A percentile compares a stretch with the other conserved stretches of the same genome.
Evolutionary conservation across 2,329 filamentous ascomycete species (phyloP).

Genomic region (Penicillium nordicum): DNA sequence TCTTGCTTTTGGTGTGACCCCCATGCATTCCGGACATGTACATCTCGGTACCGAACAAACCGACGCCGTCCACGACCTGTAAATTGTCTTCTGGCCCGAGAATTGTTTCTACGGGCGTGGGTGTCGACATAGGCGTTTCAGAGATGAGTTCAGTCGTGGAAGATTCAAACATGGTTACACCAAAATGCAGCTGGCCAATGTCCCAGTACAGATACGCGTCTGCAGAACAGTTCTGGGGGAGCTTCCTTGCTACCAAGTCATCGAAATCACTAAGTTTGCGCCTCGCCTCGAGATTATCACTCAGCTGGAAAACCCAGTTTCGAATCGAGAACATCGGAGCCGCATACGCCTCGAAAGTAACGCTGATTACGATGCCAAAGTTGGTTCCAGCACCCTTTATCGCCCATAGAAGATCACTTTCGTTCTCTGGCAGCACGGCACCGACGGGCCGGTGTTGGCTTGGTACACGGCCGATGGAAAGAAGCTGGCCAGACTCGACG

Average conservation of each 20-base stretch:
- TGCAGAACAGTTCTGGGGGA: slow-evolving; percentile 47
- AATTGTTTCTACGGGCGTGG: slow-evolving; percentile 9
- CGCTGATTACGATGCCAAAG: slow-evolving; percentile 56
- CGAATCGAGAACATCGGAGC: slow-evolving; percentile 43
- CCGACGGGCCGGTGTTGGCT: slow-evolving; percentile 40
- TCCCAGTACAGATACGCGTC: slow-evolving; percentile 58
- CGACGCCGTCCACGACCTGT: slow-evolving; percentile 47
- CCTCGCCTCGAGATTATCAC: slow-evolving; percentile 31
- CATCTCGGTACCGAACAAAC: slow-evolving; percentile 58
- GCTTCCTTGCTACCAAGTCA: slow-evolving; percentile 31
- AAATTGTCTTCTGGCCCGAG: slow-evolving; percentile 35
- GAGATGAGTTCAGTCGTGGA: slow-evolving; percentile 20
- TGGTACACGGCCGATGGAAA: slow-evolving; percentile 53
- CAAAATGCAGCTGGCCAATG: slow-evolving; percentile 46
- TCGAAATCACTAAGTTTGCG: slow-evolving; percentile 40
- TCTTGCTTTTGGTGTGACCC: slow-evolving; percentile 57
- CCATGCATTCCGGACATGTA: slow-evolving; percentile 60
- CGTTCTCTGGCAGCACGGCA: slow-evolving; percentile 46
- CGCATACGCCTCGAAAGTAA: slow-evolving; percentile 49
- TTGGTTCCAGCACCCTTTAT: slow-evolving; percentile 59
- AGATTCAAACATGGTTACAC: slow-evolving; percentile 51
- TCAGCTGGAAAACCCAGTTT: slow-evolving; percentile 40
- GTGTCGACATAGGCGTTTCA: not conserved
- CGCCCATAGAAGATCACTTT: slow-evolving; percentile 56
- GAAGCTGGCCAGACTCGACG: slow-evolving; percentile 23